Percentiles rank a stretch among this genome's conserved stretches.
Evolutionary conservation across 2,329 filamentous ascomycete genomes (phyloP).

Genomic region (Simplicillium aogashimaense): DNA sequence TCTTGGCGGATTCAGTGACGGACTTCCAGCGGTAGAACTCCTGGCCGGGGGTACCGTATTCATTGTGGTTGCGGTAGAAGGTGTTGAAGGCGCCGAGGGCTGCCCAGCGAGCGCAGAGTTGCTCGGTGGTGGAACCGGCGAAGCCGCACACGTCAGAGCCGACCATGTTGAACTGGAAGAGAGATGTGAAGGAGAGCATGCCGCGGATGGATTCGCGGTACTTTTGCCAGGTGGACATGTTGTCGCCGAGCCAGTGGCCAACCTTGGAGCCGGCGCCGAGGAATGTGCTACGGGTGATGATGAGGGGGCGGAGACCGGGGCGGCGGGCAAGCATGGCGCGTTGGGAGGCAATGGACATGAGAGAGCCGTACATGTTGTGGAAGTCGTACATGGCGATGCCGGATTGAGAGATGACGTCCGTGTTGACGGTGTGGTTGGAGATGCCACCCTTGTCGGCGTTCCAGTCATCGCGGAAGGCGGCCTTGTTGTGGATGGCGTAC

Average conservation of each 20-base stretch:
- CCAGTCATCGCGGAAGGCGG: conserved; percentile 33
- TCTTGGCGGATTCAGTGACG: conserved; percentile 54
- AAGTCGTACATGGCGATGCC: conserved; percentile 71
- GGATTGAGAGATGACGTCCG: conserved; percentile 68
- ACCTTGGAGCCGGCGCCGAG: conserved; percentile 65
- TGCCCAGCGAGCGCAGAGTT: conserved; percentile 60
- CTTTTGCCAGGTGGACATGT: conserved; percentile 58
- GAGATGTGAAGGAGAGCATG: conserved; percentile 59
- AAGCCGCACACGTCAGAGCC: conserved; percentile 74
- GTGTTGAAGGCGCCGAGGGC: conserved; percentile 59
- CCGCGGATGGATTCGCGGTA: conserved; percentile 73
- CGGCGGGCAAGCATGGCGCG: conserved; percentile 55
- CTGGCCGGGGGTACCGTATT: conserved; percentile 34
- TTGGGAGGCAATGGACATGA: conserved; percentile 70
- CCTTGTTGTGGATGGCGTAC: conserved; percentile 65
- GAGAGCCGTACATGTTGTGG: conserved; percentile 69
- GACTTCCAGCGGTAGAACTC: conserved; percentile 62
- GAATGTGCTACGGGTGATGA: conserved; percentile 77
- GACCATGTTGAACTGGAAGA: conserved; percentile 61
- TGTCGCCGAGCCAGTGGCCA: conserved; percentile 78
- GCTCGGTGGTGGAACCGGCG: conserved; percentile 49
- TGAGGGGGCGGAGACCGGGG: conserved; percentile 65
- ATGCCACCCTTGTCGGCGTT: conserved; percentile 50
- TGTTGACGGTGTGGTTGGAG: conserved; percentile 54
- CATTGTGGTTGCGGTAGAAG: conserved; percentile 63